These are phyloP conservation scores for Roridomyces roridus DNA, from an alignment of 768 basidiomycete species.

Conservation along the genomic window DNA sequence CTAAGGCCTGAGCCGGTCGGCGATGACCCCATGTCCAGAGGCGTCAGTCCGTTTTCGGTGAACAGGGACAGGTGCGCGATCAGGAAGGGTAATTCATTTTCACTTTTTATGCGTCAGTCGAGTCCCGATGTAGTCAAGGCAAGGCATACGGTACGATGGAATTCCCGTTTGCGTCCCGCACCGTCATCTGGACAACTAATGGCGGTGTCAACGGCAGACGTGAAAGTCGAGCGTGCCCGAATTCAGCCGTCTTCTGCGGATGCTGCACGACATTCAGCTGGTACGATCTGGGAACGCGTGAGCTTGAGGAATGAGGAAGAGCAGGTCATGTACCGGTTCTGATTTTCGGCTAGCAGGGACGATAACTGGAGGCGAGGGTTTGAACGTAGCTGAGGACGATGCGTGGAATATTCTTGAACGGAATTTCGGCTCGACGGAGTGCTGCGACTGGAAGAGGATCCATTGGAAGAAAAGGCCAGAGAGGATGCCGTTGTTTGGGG, in stretches of 20 bases:
- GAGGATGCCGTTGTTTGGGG: slow-evolving; percentile 54
- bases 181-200: slow-evolving; percentile 78
- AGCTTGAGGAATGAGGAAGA: slow-evolving; percentile 10
- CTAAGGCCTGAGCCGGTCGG: slow-evolving; percentile 42
- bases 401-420: slow-evolving; percentile 41
- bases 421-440: slow-evolving; percentile 51
- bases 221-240: slow-evolving; percentile 74
- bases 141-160: slow-evolving; percentile 68
- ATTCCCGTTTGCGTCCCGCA: slow-evolving; percentile 75
- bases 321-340: slow-evolving; percentile 51
- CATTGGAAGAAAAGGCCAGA: slow-evolving; percentile 43
- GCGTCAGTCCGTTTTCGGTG: slow-evolving; percentile 67
- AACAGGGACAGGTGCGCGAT: slow-evolving; percentile 83
- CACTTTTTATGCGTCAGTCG: slow-evolving; percentile 50
- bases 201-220: slow-evolving; percentile 87
- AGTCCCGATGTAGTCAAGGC: slow-evolving; percentile 1
- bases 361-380: slow-evolving; percentile 62
- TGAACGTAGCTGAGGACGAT: slow-evolving; percentile 39
- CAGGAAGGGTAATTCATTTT: slow-evolving; percentile 86
- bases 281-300: slow-evolving; percentile 53
- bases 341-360: slow-evolving; percentile 61
- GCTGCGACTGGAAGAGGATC: slow-evolving; percentile 46
- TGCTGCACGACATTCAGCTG: slow-evolving; percentile 88
- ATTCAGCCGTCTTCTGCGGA: slow-evolving; percentile 82
- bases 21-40: slow-evolving; percentile 69